Conservation (phyloP, 768 basidiomycete species). For the Trametes maxima region DNA sequence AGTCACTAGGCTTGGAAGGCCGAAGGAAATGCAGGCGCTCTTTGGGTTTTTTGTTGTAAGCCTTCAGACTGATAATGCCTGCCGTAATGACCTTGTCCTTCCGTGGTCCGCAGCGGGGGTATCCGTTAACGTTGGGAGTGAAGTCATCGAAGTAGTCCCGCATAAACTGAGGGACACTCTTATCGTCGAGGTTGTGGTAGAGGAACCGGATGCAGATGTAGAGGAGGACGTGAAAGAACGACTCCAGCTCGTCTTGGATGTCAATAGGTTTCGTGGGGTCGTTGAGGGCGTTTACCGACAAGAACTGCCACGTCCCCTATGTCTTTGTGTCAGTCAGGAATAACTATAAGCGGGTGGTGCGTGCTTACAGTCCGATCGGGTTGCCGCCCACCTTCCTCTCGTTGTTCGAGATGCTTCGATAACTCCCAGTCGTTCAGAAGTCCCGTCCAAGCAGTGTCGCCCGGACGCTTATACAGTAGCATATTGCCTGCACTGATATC, state of each 20-base stretch:
- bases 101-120: too few species aligned
- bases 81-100: too few species aligned
- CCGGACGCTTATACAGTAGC: background rate
- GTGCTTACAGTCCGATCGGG: background rate
- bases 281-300: background rate
- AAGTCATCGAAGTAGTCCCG: slow-evolving; percentile 13
- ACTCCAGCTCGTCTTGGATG: slow-evolving; percentile 16
- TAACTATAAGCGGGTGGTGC: too few species aligned
- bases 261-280: background rate
- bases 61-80: too few species aligned
- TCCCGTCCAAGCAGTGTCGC: too few species aligned
- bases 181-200: slow-evolving; percentile 15
- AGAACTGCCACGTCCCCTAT: slow-evolving; percentile 13
- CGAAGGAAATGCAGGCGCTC: too few species aligned
- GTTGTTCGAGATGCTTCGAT: background rate
- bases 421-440: slow-evolving; percentile 16
- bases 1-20: too few species aligned
- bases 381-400: background rate
- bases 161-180: slow-evolving; percentile 10
- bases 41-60: too few species aligned
- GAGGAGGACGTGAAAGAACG: slow-evolving; percentile 12
- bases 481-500: slow-evolving; percentile 14
- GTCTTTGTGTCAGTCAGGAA: background rate
- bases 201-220: slow-evolving; percentile 19
- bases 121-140: background rate